Evolutionary conservation across 2,329 filamentous ascomycete genomes (phyloP).

Genomic region (Cladosporium sp.): DNA sequence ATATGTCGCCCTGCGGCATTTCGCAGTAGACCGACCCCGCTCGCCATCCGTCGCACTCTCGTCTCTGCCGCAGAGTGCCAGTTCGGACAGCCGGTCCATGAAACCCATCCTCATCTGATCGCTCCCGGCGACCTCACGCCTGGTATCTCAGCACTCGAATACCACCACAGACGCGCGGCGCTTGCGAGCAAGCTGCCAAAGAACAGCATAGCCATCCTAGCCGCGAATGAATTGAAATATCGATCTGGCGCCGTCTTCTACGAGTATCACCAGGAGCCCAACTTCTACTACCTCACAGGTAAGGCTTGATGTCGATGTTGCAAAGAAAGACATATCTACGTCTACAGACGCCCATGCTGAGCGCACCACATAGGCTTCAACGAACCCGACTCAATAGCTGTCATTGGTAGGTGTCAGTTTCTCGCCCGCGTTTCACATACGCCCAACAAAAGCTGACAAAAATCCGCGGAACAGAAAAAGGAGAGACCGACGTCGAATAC

Average conservation of each 20-base stretch:
- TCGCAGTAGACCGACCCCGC: constrained; percentile 24
- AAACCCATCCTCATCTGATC: constrained; percentile 92
- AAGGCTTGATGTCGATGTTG: constrained; percentile 12
- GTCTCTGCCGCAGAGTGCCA: constrained; percentile 64
- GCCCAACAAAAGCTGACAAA: neutral
- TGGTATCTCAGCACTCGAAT: constrained; percentile 89
- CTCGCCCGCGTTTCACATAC: neutral
- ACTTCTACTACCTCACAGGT: constrained; percentile 91
- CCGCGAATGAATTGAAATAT: constrained; percentile 76
- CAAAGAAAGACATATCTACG: too few relatives aligned
- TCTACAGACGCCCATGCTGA: neutral
- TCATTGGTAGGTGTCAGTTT: constrained; percentile 57
- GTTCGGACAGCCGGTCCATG: constrained; percentile 91
- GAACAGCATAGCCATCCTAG: constrained; percentile 74
- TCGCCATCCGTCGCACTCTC: constrained; percentile 13
- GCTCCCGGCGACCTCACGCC: constrained; percentile 83
- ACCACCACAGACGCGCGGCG: constrained; percentile 75
- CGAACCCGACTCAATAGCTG: constrained; percentile 80
- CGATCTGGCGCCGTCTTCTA: constrained; percentile 92
- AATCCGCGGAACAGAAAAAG: constrained; percentile 28
- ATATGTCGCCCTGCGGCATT: constrained; percentile 18
- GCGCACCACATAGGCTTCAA: constrained; percentile 65
- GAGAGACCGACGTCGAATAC: constrained; percentile 45
- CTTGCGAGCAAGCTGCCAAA: constrained; percentile 74
- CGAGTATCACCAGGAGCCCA: constrained; percentile 89